Base-by-base conservation (phyloP, 495 filamentous ascomycete genomes). In the Paragyromitra xinjiangensis region DNA sequence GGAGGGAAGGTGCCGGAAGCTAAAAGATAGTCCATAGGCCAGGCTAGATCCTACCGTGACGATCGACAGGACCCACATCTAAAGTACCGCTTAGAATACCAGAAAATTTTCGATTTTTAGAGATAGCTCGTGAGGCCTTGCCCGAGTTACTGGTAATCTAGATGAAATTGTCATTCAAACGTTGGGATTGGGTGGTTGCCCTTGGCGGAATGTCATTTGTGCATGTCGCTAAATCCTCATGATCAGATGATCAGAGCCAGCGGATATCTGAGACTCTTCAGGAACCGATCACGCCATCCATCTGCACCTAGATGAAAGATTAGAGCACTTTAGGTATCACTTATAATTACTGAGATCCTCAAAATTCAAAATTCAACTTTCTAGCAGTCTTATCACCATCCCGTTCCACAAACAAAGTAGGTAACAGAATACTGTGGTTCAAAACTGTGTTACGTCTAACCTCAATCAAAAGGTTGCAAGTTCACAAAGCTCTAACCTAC, bases 201-300 rank as follows among this genome's bases (percentile, higher is more conserved):
- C 58, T 62, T 39, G 59, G 42, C 22, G 44, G 45, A 48, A 66
- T 66, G 64, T 66, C 64, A 66, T 5, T 51, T 7, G 8, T 6
- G 8, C 24, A 29, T 34, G 53, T 19, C 19, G 51, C 26, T 42
- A 16, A 40, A n/a, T 19, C 14, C 9, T n/a, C 34, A 24, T 68
- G 64, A 68, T 55, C 55, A 48, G 48, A 44, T 64, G 29, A 59
- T 24, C 24, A 34, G 8, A 9, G 6, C 29, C 6, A 9, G 61
- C 6, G n/a, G 22, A 24, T 40, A 62, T 16, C 34, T 62, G 58
- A 62, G 8, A 62, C 58, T 29, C 42, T n/a, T 39, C 14, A 34
- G 12, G 14, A 24, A 55, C 7, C 37, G 58, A 62, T 62, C 61
- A 24, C 55, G 19, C 22, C 24, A 29, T 58, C n/a, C 34, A 19